Evolutionary conservation across 345 rosid genomes (phyloP).

Genomic region (Salix exigua): DNA sequence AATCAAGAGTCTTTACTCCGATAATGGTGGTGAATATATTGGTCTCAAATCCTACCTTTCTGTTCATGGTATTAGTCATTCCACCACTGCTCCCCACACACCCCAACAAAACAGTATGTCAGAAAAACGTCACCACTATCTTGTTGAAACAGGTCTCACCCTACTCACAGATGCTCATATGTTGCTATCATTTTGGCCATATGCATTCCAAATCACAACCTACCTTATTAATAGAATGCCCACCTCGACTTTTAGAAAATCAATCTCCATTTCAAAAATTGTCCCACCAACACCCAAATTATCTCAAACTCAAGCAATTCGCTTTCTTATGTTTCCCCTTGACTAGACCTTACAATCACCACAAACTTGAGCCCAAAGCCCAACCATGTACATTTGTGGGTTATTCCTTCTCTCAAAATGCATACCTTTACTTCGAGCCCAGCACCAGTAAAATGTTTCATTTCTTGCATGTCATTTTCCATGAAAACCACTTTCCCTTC

Average conservation of each 20-base stretch:
- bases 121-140: not conserved
- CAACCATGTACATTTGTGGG: not conserved
- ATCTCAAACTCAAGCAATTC: not conserved
- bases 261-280: too few species aligned
- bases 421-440: too few species aligned
- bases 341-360: not conserved
- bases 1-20: not conserved
- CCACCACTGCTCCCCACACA: not conserved
- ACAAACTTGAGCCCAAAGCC: not conserved
- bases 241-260: too few species aligned
- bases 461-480: not conserved
- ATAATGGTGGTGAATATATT: not conserved
- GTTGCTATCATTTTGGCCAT: not conserved
- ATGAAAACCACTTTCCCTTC: not conserved
- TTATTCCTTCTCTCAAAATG: not conserved
- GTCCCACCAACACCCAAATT: not conserved
- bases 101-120: too few species aligned
- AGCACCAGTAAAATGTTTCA: rapidly evolving
- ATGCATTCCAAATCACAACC: not conserved
- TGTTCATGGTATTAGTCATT: too few species aligned
- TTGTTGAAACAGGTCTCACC: not conserved
- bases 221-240: not conserved
- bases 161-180: not conserved
- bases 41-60: not conserved
- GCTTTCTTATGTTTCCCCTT: not conserved